Evolutionary conservation across 2,329 filamentous ascomycete genomes (phyloP).

Genomic region (Hirsutella thompsonii): DNA sequence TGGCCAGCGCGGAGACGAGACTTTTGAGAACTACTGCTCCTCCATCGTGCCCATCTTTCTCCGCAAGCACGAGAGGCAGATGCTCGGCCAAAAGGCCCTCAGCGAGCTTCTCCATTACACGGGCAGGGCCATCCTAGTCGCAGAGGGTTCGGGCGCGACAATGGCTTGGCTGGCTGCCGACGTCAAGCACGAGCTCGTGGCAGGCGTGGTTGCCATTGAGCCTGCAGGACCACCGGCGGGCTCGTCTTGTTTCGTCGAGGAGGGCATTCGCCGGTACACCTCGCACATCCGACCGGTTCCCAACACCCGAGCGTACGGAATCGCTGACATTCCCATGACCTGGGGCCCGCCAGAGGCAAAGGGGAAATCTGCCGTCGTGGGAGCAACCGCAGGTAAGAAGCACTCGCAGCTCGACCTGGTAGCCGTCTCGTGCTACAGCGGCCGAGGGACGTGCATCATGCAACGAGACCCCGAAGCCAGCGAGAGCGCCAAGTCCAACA

Average conservation of each 20-base stretch:
- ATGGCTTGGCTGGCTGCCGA: conserved; percentile 36
- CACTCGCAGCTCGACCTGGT: not conserved
- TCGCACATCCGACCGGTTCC: conserved; percentile 13
- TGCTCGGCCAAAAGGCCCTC: conserved; percentile 20
- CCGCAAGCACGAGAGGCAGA: conserved; percentile 17
- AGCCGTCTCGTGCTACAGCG: no score
- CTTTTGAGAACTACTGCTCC: conserved; percentile 35
- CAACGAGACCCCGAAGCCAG: conserved; percentile 4
- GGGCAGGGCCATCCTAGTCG: conserved; percentile 29
- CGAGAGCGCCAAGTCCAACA: not conserved
- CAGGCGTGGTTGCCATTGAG: conserved; percentile 36
- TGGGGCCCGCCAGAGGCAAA: conserved; percentile 22
- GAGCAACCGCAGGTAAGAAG: not conserved
- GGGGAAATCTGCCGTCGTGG: not conserved
- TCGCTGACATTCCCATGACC: conserved; percentile 27
- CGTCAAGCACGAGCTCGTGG: conserved; percentile 30
- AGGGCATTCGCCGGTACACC: conserved; percentile 6
- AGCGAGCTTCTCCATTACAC: conserved; percentile 27
- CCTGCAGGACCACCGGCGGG: conserved; percentile 39
- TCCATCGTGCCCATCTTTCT: conserved; percentile 23
- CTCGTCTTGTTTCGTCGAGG: conserved; percentile 2
- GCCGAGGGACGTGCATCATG: conserved; percentile 7
- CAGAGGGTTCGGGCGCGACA: conserved; percentile 34
- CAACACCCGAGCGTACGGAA: conserved; percentile 21
- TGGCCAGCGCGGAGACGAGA: conserved; percentile 26